Evolutionary conservation across 2,329 filamentous ascomycete species (phyloP), one percentile per base, ranked within the genome.

Genomic region (Ophiocordyceps camponoti-leonardi): DNA sequence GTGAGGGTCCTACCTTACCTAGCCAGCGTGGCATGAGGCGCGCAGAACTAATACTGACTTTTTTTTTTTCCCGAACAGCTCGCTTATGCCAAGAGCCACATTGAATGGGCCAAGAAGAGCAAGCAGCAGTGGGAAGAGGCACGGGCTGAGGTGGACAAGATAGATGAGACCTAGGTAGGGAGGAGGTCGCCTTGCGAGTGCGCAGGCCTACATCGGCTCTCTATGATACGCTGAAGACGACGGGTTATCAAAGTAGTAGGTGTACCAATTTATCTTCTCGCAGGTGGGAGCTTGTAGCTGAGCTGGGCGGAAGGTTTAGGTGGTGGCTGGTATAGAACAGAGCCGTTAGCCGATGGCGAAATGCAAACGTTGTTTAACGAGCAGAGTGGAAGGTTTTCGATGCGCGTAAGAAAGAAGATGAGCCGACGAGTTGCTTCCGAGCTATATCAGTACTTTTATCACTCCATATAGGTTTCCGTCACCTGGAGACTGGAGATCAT

Each of bases 111-210:
- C 4, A 84, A 81, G 63, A 88, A 90, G 56, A 81, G 83, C 61
- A 78, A 88, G 58, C 86, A 90, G 55, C 86, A 86, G 7, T 95
- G 88, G 88, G 84, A 90, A 56, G 88, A 94, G 59, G 88, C 88
- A 2, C 83, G 81, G 54, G 77, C 77, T 4, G 88, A 95, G 61
- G 84, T 94, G 48, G 77, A 83, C 51, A 94, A 93, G 71, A 94
- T 95, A 61, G 81, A 84, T 49, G 72, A 77, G 57, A 68, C 63
- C 43, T 77, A 55, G 56, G 43, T 77, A 55, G 56, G 46, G 26
- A 19, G 33, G 20, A 20, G 14, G 40, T 41, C 11, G 30, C 19
- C 5, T n/a, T 30, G 18, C 19, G 2, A 16, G n/a, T 16, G 41
- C 11, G 41, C 22, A 42, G 13, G 41, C 22, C 28, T 12, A 16